These are phyloP conservation scores for Digitaria exilis DNA, from an alignment of 202 grass and related monocot genomes.

Conservation along the genomic window DNA sequence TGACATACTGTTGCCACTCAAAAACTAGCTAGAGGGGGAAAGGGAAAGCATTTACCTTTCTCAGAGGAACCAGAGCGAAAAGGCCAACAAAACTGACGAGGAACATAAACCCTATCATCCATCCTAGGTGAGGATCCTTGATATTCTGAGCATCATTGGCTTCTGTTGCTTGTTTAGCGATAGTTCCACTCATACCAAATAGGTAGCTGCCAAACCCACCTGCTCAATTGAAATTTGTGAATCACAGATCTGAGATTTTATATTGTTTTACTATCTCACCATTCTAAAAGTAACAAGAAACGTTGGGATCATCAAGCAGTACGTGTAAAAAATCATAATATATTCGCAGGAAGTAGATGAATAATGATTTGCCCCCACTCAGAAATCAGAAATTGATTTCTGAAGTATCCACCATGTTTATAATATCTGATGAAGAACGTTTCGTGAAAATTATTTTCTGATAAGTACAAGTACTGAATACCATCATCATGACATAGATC, in stretches of 20 bases:
- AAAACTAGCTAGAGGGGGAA: constrained; percentile 3
- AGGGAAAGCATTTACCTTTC: constrained; percentile 62
- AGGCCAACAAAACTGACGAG: constrained; percentile 80
- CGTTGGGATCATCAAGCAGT: not conserved
- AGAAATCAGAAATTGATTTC: not conserved
- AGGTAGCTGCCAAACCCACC: constrained; percentile 82
- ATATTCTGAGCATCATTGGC: constrained; percentile 61
- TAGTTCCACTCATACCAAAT: constrained; percentile 55
- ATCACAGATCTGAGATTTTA: not conserved
- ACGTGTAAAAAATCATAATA: constrained; percentile 7
- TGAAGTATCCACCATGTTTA: not conserved
- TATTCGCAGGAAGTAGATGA: not conserved
- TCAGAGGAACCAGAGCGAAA: constrained; percentile 70
- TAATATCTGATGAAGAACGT: not conserved
- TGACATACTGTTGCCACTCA: not conserved
- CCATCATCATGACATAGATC: not conserved
- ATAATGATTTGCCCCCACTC: not conserved
- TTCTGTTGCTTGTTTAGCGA: constrained; percentile 59
- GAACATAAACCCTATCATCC: constrained; percentile 86
- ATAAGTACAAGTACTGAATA: not conserved
- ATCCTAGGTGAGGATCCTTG: constrained; percentile 67
- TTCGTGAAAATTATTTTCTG: not conserved
- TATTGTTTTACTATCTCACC: not conserved
- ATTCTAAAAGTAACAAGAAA: not conserved
- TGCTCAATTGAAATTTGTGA: constrained; percentile 32